Conservation (phyloP, 192 early-diverging fungal genomes). For the Linnemannia schmuckeri region DNA sequence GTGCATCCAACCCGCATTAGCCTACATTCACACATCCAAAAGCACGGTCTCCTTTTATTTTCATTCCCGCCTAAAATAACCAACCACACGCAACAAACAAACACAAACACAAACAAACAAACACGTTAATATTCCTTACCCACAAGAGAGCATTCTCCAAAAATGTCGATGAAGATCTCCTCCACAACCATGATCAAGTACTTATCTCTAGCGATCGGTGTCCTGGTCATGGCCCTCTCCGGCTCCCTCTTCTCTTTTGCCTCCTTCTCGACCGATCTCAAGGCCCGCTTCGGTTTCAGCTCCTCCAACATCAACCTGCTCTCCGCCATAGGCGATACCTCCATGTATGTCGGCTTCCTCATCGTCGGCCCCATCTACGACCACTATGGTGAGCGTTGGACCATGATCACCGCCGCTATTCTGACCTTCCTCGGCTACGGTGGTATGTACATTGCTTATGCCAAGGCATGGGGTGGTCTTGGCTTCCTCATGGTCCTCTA, state of each 20-base stretch:
- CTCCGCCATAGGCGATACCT: constrained; percentile 49
- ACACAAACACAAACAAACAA: neutral
- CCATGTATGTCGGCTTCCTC: constrained; percentile 55
- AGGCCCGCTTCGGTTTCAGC: constrained; percentile 52
- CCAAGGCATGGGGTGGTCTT: constrained; percentile 55
- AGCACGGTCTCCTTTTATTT: neutral
- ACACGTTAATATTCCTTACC: neutral
- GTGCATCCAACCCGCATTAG: neutral
- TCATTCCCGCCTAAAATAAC: neutral
- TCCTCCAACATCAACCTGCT: constrained; percentile 53
- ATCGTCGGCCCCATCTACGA: constrained; percentile 56
- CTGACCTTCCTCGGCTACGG: constrained; percentile 51
- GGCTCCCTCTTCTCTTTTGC: constrained; percentile 54
- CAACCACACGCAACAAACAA: neutral
- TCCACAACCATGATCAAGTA: constrained; percentile 25
- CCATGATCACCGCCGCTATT: constrained; percentile 36
- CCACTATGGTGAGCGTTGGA: constrained; percentile 52
- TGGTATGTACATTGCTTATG: constrained; percentile 57
- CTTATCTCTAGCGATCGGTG: constrained; percentile 35
- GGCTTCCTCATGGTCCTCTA: constrained; percentile 55
- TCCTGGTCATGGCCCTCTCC: constrained; percentile 50
- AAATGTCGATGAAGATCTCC: constrained; percentile 15
- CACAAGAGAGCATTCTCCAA: neutral
- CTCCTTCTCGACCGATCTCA: constrained; percentile 48
- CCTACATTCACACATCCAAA: neutral